phyloP scores from a whole-genome alignment of 2,329 filamentous ascomycete species.

The Fusarium falciforme region DNA sequence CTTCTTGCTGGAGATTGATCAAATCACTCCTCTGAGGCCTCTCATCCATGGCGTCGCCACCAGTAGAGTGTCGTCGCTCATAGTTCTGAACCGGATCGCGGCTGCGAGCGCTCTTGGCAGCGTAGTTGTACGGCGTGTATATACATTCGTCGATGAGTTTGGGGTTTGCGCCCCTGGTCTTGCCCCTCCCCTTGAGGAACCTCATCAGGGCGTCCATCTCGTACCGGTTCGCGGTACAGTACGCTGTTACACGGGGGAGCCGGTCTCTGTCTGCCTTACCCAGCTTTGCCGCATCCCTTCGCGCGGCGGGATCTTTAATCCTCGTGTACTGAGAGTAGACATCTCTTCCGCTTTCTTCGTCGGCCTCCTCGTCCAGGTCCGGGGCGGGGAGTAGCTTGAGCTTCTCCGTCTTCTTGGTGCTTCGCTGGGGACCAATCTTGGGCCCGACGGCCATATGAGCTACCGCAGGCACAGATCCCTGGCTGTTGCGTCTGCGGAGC shows the following conservation, averaged over 20 bases:
- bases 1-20: conserved; percentile 67
- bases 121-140: conserved; percentile 91
- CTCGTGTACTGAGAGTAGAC: conserved; percentile 98
- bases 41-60: conserved; percentile 66
- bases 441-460: conserved; percentile 53
- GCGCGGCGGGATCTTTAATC: conserved; percentile 95
- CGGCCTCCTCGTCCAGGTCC: conserved; percentile 79
- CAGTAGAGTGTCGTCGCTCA: conserved; percentile 81
- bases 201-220: conserved; percentile 89
- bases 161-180: conserved; percentile 81
- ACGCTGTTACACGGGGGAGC: conserved; percentile 92
- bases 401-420: conserved; percentile 95
- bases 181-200: conserved; percentile 87
- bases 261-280: conserved; percentile 93
- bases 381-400: conserved; percentile 96
- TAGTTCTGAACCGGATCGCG: conserved; percentile 58
- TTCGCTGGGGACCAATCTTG: conserved; percentile 94
- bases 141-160: conserved; percentile 98
- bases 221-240: conserved; percentile 94
- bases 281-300: conserved; percentile 89
- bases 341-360: conserved; percentile 93
- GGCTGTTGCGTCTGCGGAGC: conserved; percentile 86
- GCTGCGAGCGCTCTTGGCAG: conserved; percentile 53
- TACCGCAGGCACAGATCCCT: conserved; percentile 63
- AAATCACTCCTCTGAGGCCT: conserved; percentile 67